phyloP scores from a whole-genome alignment of 495 filamentous ascomycete genomes.

The Hyaloscypha finlandica region DNA sequence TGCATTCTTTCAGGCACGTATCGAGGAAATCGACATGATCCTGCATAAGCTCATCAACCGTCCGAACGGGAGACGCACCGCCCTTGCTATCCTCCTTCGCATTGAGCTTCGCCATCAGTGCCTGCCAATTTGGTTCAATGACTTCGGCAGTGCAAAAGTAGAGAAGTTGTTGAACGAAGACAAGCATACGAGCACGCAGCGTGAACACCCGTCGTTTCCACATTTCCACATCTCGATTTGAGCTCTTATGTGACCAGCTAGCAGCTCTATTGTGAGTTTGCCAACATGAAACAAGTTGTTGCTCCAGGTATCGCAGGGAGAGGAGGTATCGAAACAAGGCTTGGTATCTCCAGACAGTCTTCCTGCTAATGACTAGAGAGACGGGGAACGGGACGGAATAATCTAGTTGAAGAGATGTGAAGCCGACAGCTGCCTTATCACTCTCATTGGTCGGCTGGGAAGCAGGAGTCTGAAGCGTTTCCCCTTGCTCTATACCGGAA shows the following conservation, averaged over 20 bases:
- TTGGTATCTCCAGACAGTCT: conserved; percentile 94
- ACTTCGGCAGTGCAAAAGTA: conserved; percentile 98
- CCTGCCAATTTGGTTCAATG: conserved; percentile 96
- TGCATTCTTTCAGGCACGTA: conserved; percentile 97
- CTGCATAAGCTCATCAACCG: conserved; percentile 97
- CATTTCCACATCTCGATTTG: conserved; percentile 72
- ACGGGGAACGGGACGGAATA: conserved; percentile 96
- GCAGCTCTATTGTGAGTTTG: conserved; percentile 80
- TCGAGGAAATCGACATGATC: conserved; percentile 98
- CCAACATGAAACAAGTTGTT: conserved; percentile 81
- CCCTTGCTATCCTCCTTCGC: conserved; percentile 46
- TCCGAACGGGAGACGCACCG: conserved; percentile 51
- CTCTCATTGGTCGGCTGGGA: conserved; percentile 61
- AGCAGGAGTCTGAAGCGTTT: conserved; percentile 53
- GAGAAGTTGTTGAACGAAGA: conserved; percentile 92
- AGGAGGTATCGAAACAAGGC: conserved; percentile 92
- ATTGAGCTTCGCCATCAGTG: conserved; percentile 80
- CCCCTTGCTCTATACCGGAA: conserved; percentile 88
- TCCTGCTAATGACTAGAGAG: conserved; percentile 92
- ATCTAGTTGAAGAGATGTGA: conserved; percentile 89
- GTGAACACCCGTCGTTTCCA: conserved; percentile 96
- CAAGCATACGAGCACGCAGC: conserved; percentile 87
- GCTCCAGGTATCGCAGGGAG: conserved; percentile 85
- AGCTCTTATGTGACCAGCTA: conserved; percentile 82
- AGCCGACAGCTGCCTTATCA: conserved; percentile 85